These are phyloP conservation scores for Pyrenophora seminiperda DNA, from an alignment of 2,329 filamentous ascomycete species.

Conservation along the genomic window DNA sequence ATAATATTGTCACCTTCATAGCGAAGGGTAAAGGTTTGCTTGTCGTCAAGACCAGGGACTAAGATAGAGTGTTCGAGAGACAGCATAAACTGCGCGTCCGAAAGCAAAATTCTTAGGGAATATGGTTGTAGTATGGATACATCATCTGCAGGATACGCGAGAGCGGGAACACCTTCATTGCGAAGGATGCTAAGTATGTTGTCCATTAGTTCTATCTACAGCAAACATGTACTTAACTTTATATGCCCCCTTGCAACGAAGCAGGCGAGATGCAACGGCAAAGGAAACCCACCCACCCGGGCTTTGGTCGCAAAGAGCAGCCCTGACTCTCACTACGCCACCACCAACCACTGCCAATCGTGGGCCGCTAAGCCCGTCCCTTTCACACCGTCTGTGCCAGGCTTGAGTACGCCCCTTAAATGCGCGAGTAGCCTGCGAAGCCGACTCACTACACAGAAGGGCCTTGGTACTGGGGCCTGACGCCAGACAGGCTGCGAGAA, in stretches of 20 bases:
- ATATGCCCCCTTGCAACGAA: slow-evolving; percentile 4
- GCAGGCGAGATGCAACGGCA: slow-evolving; percentile 3
- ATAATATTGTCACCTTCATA: slow-evolving; percentile 11
- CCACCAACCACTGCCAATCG: not conserved
- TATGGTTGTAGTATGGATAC: slow-evolving; percentile 5
- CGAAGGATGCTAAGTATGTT: slow-evolving; percentile 8
- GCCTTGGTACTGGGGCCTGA: slow-evolving; percentile 10
- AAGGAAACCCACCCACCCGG: slow-evolving; percentile 11
- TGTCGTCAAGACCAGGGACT: not conserved
- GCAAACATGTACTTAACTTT: slow-evolving; percentile 3
- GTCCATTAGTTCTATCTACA: slow-evolving; percentile 7
- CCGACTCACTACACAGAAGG: slow-evolving; percentile 5
- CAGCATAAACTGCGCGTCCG: slow-evolving; percentile 4
- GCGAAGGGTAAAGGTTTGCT: slow-evolving; percentile 4
- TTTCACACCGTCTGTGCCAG: slow-evolving; percentile 3
- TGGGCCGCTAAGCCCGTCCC: slow-evolving; percentile 9
- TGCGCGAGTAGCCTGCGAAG: slow-evolving; percentile 1
- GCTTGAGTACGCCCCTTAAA: slow-evolving; percentile 12
- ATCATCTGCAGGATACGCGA: slow-evolving; percentile 8
- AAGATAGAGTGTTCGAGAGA: slow-evolving; percentile 3
- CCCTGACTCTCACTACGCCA: slow-evolving; percentile 9
- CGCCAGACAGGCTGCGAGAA: slow-evolving; percentile 1
- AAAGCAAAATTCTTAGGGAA: slow-evolving; percentile 4
- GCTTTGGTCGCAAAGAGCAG: slow-evolving; percentile 13
- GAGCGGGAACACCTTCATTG: slow-evolving; percentile 9